These are phyloP conservation scores for Solanum acaule DNA, from an alignment of 257 asterid genomes.

Conservation along the genomic window DNA sequence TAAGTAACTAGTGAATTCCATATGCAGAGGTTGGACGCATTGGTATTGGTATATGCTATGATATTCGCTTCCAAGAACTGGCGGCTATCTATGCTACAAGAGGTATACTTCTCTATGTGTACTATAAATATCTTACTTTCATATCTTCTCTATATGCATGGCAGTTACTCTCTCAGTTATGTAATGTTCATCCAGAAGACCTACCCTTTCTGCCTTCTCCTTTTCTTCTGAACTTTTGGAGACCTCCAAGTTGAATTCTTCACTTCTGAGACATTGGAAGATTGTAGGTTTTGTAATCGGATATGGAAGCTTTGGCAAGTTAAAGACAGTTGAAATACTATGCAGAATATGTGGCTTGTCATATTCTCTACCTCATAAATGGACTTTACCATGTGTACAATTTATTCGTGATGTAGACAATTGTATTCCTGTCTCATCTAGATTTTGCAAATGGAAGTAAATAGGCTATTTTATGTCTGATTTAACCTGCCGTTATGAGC, in stretches of 20 bases:
- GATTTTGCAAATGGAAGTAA: background rate
- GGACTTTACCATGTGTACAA: background rate
- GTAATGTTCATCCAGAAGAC: background rate
- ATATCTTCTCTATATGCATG: background rate
- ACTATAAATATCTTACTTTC: background rate
- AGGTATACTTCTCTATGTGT: slow-evolving; percentile 29
- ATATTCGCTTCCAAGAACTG: slow-evolving; percentile 76
- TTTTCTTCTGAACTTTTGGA: background rate
- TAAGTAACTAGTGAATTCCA: slow-evolving; percentile 9
- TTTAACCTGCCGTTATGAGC: background rate
- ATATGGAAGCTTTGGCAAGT: background rate
- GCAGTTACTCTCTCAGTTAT: background rate
- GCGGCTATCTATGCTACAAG: slow-evolving; percentile 81
- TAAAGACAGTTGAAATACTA: background rate
- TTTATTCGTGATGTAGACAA: background rate
- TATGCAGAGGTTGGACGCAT: slow-evolving; percentile 76
- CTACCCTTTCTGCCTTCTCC: background rate
- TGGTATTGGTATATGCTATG: slow-evolving; percentile 85
- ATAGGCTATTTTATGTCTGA: background rate
- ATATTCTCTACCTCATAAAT: background rate
- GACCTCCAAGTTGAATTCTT: background rate
- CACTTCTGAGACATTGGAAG: background rate
- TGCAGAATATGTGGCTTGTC: background rate
- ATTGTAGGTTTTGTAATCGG: background rate
- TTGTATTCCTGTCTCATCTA: background rate